These are phyloP conservation scores for Fistulifera solaris DNA, from an alignment of 108 stramenopile genomes.

Conservation along the genomic window DNA sequence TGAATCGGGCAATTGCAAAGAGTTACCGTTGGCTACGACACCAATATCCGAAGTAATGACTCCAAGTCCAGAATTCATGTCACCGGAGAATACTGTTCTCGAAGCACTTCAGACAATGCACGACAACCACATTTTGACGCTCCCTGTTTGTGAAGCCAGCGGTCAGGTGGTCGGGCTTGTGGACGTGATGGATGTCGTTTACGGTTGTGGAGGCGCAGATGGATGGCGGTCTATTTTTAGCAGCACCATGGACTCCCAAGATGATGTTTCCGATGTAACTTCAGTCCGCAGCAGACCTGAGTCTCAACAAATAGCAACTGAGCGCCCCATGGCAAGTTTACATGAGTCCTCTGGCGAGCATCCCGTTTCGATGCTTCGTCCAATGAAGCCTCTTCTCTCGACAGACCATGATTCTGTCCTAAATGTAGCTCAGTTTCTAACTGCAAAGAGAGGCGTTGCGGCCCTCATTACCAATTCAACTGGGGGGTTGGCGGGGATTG, in stretches of 20 bases:
- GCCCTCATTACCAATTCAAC: conserved; percentile 42
- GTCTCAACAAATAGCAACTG: neutral
- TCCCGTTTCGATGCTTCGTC: conserved; percentile 66
- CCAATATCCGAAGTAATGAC: conserved; percentile 83
- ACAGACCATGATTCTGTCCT: conserved; percentile 32
- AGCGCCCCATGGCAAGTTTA: neutral
- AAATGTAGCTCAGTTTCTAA: conserved; percentile 46
- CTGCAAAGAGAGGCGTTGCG: conserved; percentile 57
- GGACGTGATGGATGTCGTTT: conserved; percentile 92
- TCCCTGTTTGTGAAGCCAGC: conserved; percentile 78
- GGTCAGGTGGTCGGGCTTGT: conserved; percentile 86
- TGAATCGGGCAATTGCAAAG: conserved; percentile 86
- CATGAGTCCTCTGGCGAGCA: neutral
- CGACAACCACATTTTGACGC: conserved; percentile 85
- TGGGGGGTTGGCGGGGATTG: conserved; percentile 67
- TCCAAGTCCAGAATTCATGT: conserved; percentile 79
- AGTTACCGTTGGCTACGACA: conserved; percentile 57
- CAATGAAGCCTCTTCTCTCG: conserved; percentile 53
- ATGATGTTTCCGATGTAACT: conserved; percentile 40
- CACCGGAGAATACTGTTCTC: conserved; percentile 77
- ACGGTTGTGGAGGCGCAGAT: conserved; percentile 66
- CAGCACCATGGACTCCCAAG: conserved; percentile 51
- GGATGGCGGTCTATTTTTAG: conserved; percentile 78
- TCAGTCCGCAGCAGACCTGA: conserved; percentile 32
- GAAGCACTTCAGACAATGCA: conserved; percentile 92